Percentiles rank a stretch among this genome's conserved stretches.
These are phyloP conservation scores for Colletotrichum echinochloae DNA, from an alignment of 2,329 filamentous ascomycete species.

Conservation along the genomic window DNA sequence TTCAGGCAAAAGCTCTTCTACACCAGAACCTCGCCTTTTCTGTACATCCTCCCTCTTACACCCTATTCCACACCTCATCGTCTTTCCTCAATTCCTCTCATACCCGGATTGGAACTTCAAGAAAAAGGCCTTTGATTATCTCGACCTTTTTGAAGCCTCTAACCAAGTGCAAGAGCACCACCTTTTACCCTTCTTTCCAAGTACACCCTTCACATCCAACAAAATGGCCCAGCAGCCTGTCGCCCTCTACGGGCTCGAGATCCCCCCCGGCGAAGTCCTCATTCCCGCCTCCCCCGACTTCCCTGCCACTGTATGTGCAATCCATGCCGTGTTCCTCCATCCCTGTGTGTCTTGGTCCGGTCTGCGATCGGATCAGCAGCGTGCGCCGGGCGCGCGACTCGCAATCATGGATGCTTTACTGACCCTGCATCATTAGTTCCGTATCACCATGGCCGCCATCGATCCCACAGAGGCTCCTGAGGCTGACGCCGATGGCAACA, in stretches of 20 bases:
- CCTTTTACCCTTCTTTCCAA: constrained; percentile 15
- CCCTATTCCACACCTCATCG: constrained; percentile 33
- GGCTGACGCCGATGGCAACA: constrained; percentile 71
- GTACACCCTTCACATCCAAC: constrained; percentile 17
- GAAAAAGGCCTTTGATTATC: constrained; percentile 29
- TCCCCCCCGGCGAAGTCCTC: constrained; percentile 85
- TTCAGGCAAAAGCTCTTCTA: constrained; percentile 40
- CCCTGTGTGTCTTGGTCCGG: background rate
- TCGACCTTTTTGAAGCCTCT: constrained; percentile 39
- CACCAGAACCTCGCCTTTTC: constrained; percentile 31
- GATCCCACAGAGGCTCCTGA: constrained; percentile 85
- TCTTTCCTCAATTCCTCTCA: constrained; percentile 21
- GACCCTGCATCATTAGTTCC: constrained; percentile 73
- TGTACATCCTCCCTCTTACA: constrained; percentile 29
- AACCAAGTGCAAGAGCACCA: constrained; percentile 30
- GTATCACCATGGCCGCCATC: constrained; percentile 98
- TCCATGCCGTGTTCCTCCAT: background rate
- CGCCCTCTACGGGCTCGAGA: constrained; percentile 91
- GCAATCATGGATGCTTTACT: constrained; percentile 43
- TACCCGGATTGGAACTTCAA: constrained; percentile 11
- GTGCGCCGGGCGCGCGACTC: constrained; percentile 21
- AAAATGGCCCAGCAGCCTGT: constrained; percentile 71
- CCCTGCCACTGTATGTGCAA: constrained; percentile 80
- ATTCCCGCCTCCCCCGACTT: constrained; percentile 84
- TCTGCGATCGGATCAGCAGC: background rate